A percentile compares a stretch with the other conserved stretches of the same genome.
Conservation (phyloP, 352 stramenopile genomes). For the Ophiocytium majus region DNA sequence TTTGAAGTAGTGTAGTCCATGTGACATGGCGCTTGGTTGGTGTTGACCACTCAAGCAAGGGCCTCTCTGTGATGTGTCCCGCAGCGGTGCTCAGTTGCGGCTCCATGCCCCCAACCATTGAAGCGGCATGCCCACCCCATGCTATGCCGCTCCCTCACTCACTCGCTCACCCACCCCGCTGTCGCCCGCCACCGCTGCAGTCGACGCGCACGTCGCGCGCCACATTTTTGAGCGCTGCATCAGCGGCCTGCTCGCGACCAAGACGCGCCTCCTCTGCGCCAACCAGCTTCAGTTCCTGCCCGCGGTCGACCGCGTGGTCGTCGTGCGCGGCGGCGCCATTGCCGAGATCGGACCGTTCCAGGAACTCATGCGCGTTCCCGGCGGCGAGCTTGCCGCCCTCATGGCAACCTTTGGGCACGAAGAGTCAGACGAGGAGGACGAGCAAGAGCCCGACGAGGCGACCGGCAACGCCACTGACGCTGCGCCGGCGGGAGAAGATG, state of each 20-base stretch:
- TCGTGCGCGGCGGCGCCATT: conserved; percentile 43
- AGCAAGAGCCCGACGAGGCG: neutral
- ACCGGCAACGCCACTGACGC: no score
- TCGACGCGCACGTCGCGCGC: conserved; percentile 88
- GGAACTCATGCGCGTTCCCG: conserved; percentile 23
- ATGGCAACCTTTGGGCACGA: conserved; percentile 33
- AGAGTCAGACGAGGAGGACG: neutral
- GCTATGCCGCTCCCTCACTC: no score
- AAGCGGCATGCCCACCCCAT: no score
- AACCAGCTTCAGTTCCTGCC: conserved; percentile 60
- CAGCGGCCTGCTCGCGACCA: conserved; percentile 31
- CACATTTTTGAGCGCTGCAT: conserved; percentile 46
- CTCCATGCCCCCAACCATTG: no score
- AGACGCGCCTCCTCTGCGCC: conserved; percentile 59
- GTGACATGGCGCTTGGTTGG: no score
- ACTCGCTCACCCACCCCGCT: no score
- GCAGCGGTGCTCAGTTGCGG: no score
- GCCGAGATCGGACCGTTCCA: conserved; percentile 30
- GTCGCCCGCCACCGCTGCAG: no score
- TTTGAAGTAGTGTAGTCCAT: no score
- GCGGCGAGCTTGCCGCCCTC: conserved; percentile 24
- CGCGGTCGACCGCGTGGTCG: conserved; percentile 55
- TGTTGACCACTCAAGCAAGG: no score
- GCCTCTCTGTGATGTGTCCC: no score
- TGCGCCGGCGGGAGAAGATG: no score